Evolutionary conservation across 257 asterid species (phyloP), one percentile per base, ranked within the genome.

Genomic region (Ilex asprella): DNA sequence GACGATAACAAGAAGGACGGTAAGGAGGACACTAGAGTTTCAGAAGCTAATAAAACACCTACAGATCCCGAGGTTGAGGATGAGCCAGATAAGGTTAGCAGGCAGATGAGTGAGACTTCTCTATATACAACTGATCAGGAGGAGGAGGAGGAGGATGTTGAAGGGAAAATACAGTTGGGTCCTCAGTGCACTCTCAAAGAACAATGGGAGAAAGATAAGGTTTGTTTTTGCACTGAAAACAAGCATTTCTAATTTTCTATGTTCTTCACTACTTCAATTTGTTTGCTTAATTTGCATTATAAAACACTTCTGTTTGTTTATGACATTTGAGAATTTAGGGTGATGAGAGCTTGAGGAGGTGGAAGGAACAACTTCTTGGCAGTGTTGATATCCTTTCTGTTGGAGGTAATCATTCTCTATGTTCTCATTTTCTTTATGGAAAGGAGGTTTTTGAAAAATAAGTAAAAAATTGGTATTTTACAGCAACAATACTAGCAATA

Each of bases 351-450:
- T 81, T 91, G 82, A 85, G 95, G 73, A 91, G 95, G 76, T 91
- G 97, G 97, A 91, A 91, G 81, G 97, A 91, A n/a, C 97, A 91
- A 30, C 96, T 91, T 75, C 91, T 91, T 46, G 97, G 96, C 49
- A 82, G 93, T 61, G 95, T 90, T 73, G 97, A 90, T 65, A 74
- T 91, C 21, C 73, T 79, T 47, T 71, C 97, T 68, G 97, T 80
- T 74, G 96, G 94, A 84, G 97, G 97, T 91, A 70, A 68, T 59
- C 5, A 0, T 47, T 62, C 59, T 56, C 5, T 15, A 16, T 46
- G 31, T 12, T 10, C 14, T 44, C 27, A 21, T 16, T 64, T 46
- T 54, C 1, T 21, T 49, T 55, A 10, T 6, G 46, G 14, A 13
- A 39, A 21, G 27, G 1, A 21, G 27, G 1, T 21, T 21, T 21